Evolutionary conservation across 257 asterid species (phyloP), one percentile per base, ranked within the genome.

Genomic region (Gentiana dahurica): DNA sequence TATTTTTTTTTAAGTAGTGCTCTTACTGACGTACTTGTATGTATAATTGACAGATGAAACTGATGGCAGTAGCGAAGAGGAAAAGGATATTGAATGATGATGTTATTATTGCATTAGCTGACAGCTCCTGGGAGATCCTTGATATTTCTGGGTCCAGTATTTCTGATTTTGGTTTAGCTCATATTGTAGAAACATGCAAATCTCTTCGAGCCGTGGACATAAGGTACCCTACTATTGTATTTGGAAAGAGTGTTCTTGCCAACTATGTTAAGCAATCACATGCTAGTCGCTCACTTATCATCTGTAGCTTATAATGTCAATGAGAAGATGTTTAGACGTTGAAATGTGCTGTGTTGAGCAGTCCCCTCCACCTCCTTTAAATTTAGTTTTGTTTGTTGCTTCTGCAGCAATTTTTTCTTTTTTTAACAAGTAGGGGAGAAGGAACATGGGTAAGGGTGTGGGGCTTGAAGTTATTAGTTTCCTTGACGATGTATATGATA

Each of bases 51-150:
- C 79, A 90, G 96, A 75, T 87, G 86, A 77, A 74, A 52, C 64
- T 91, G 65, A 68, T 79, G 51, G 97, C 98, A 60, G 80, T 91
- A 71, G 95, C 94, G n/a, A 85, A 88, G 53, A 77, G 98, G 72
- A 80, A 88, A 63, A 87, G 76, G 79, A 57, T 91, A 51, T 71
- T 91, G 75, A 78, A 66, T 75, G 97, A 91, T 68, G 79, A 71
- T 37, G 64, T 88, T 50, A 54, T 85, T 47, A 54, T 81, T 71
- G 79, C 94, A 13, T 78, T 87, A 68, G 89, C 81, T 32, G 98
- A 91, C 67, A 73, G 78, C 68, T 85, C 94, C 3, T 91, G 89
- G 93, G 81, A 85, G 67, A 73, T 68, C 36, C 78, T 91, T 35
- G 98, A 91, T 73, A 24, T 87, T 49, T 91, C 94, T 53, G 90